Base-by-base conservation (phyloP, 768 basidiomycete genomes). In the Clathrus columnatus region DNA sequence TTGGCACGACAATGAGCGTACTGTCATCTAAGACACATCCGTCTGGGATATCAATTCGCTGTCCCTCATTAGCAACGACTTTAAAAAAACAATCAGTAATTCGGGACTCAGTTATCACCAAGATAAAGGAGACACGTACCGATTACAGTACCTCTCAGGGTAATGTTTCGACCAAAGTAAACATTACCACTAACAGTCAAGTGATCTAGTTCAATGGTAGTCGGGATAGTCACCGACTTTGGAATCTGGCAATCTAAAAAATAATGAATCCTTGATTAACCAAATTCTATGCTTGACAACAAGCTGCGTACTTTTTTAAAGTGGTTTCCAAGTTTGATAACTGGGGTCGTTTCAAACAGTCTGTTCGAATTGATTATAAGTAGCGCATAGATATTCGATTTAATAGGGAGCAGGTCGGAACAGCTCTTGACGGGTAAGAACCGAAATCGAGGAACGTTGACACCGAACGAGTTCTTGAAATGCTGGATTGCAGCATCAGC, bases 401-500 rank as follows among this genome's bases (percentile, higher is more conserved):
- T 95, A 75, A 93, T 89, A 62, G 93, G 73, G 41, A 95, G 78
- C 50, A 94, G 73, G 67, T 90, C 87, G 29, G 91, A 94, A 72
- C 88, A 92, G 57, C 80, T 84, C 78, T 87, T 87, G 42, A 90
- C 87, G 42, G 92, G 91, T 65, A 98, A 78, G 85, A 97, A 96
- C 58, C 95, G 89, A 57, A 79, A 83, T 54, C 93, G 85, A 52
- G 95, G 92, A 44, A 97, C 95, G 73, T 94, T 95, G 72, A 96
- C 86, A 58, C 91, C 95, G 65, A 87, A 87, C 5, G 88, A 91
- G 67, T 85, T 85, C 69, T 80, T 84, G 76, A 94, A 94, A 72
- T 94, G 84, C 76, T 93, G 93, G 80, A 85, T 84, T 46, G 93
- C 93, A 42, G 90, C 91, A 69, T 94, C 93, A 53, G 92, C 89